phyloP scores from a whole-genome alignment of 73 alveolate species.

The Paramecium sonneborni region DNA sequence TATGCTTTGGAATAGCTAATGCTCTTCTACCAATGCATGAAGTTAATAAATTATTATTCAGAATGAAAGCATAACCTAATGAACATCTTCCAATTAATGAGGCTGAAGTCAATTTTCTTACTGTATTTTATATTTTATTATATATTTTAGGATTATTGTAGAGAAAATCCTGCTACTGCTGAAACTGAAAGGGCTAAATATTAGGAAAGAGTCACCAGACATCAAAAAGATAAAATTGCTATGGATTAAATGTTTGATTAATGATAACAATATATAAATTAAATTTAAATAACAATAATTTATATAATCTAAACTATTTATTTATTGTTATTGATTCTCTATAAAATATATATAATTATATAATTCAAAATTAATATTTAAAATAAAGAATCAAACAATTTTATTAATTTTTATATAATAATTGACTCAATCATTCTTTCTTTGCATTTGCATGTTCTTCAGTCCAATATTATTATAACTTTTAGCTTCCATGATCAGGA shows the following conservation, averaged over 20 bases:
- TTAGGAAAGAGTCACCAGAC: neutral
- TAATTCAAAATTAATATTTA: neutral
- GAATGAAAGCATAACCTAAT: slow-evolving; percentile 9
- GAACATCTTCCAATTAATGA: neutral
- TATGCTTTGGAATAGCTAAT: slow-evolving; percentile 31
- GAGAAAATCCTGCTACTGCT: slow-evolving; percentile 68
- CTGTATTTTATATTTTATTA: neutral
- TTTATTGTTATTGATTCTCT: too few species aligned
- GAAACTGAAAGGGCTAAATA: slow-evolving; percentile 36
- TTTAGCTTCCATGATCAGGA: slow-evolving; percentile 76
- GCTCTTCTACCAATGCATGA: slow-evolving; percentile 61
- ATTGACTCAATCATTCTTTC: slow-evolving; percentile 34
- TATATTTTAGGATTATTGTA: slow-evolving; percentile 54
- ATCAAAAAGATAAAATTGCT: neutral
- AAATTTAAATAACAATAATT: neutral
- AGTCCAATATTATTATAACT: slow-evolving; percentile 81
- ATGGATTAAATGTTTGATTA: slow-evolving; percentile 10
- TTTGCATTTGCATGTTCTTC: slow-evolving; percentile 80
- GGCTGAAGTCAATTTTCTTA: slow-evolving; percentile 46
- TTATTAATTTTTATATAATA: neutral
- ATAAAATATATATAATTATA: too few species aligned
- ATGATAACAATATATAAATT: neutral
- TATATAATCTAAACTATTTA: too few species aligned
- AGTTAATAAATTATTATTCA: slow-evolving; percentile 43
- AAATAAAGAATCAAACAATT: too few species aligned